Percentiles rank a stretch among this genome's conserved stretches.
Evolutionary conservation across 139 green algal genomes (phyloP).

Genomic region (Closterium sp.): DNA sequence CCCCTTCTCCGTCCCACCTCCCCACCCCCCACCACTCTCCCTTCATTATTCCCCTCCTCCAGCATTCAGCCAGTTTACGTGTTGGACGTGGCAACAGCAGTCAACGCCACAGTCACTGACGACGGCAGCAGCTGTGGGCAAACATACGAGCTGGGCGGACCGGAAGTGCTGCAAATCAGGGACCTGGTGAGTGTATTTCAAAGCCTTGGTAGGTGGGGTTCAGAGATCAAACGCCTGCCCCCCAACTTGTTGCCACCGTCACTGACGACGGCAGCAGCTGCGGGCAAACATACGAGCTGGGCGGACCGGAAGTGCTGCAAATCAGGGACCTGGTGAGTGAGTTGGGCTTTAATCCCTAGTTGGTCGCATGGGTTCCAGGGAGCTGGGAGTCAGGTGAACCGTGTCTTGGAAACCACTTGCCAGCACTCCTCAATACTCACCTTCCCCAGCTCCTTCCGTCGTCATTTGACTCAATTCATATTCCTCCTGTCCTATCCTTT

Average conservation of each 20-base stretch:
- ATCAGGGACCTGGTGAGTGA: conserved; percentile 42
- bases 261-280: too few species aligned
- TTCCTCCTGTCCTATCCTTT: background rate
- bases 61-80: conserved; percentile 69
- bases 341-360: too few species aligned
- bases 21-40: too few species aligned
- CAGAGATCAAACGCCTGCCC: too few species aligned
- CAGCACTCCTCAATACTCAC: background rate
- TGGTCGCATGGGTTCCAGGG: too few species aligned
- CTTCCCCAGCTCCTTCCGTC: too few species aligned
- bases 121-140: conserved; percentile 66
- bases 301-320: conserved; percentile 77
- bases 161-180: conserved; percentile 68
- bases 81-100: conserved; percentile 67
- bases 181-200: conserved; percentile 25
- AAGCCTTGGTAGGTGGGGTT: too few species aligned
- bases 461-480: too few species aligned
- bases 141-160: conserved; percentile 83
- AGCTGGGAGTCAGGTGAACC: too few species aligned
- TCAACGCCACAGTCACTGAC: conserved; percentile 51
- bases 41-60: background rate
- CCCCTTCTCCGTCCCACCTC: too few species aligned
- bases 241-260: too few species aligned
- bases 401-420: background rate
- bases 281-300: conserved; percentile 65